These are phyloP conservation scores for Mycena venus DNA, from an alignment of 768 basidiomycete genomes.

Conservation along the genomic window DNA sequence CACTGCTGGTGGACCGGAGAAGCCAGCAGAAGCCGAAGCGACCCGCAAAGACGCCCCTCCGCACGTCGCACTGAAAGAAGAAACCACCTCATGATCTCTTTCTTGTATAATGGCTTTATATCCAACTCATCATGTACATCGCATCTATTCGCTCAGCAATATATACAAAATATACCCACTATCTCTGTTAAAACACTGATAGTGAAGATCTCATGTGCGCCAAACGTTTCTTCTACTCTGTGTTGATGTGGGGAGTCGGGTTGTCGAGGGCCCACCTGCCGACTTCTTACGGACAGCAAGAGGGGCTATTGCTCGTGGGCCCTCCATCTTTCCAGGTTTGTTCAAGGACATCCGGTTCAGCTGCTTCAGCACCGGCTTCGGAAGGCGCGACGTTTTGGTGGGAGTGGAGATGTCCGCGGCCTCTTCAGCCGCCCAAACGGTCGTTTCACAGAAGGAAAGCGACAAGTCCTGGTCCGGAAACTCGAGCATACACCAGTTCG, in stretches of 20 bases:
- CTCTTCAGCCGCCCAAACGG: background rate
- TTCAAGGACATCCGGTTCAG: conserved; percentile 36
- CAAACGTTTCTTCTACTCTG: conserved; percentile 9
- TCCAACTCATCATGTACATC: conserved; percentile 17
- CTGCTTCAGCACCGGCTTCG: conserved; percentile 39
- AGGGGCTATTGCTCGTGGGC: conserved; percentile 6
- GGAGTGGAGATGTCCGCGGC: conserved; percentile 1
- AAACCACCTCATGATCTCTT: background rate
- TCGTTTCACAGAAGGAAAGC: conserved; percentile 11
- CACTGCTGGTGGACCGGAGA: background rate
- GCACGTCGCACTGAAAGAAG: conserved; percentile 7
- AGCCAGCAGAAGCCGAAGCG: conserved; percentile 5
- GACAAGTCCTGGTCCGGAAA: conserved; percentile 23
- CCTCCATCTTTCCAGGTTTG: conserved; percentile 12
- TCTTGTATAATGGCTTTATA: background rate
- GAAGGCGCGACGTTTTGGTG: conserved; percentile 37
- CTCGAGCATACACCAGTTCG: conserved; percentile 29
- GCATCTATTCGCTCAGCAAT: conserved; percentile 9
- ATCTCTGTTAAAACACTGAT: conserved; percentile 7
- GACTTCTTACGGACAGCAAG: conserved; percentile 24
- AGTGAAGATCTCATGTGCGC: conserved; percentile 18
- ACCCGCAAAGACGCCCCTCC: background rate
- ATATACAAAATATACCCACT: conserved; percentile 18
- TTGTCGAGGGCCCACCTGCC: conserved; percentile 5
- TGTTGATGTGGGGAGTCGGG: conserved; percentile 17